These are phyloP conservation scores for Russula lepida DNA, from an alignment of 768 basidiomycete species.

Conservation along the genomic window DNA sequence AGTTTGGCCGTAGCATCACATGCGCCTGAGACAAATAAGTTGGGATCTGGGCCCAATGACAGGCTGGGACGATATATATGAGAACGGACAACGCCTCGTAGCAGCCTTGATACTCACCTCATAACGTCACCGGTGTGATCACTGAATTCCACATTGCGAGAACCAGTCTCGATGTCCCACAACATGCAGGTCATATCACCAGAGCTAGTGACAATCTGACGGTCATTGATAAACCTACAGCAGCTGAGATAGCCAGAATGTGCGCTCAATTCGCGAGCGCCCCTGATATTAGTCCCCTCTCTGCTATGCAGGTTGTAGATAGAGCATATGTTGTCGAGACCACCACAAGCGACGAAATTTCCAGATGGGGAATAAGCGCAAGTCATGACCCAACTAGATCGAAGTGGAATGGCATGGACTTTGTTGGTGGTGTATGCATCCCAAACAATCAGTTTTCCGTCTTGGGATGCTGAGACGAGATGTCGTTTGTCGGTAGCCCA, in stretches of 20 bases:
- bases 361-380: conserved; percentile 97
- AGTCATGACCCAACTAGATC: conserved; percentile 99
- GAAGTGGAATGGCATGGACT: conserved; percentile 96
- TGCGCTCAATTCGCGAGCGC: conserved; percentile 90
- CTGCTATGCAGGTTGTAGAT: conserved; percentile 92
- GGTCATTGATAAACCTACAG: conserved; percentile 97
- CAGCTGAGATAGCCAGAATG: conserved; percentile 98
- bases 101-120: conserved; percentile 53
- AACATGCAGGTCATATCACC: conserved; percentile 99
- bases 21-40: conserved; percentile 96
- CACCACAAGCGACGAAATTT: conserved; percentile 96
- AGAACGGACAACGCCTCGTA: conserved; percentile 2
- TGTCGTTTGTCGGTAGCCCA: conserved; percentile 97
- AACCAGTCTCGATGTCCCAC: conserved; percentile 98
- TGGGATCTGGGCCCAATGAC: conserved; percentile 90
- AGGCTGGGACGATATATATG: conserved; percentile 43
- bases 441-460: conserved; percentile 99
- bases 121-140: conserved; percentile 99
- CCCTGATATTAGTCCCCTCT: conserved; percentile 68
- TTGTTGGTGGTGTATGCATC: conserved; percentile 99
- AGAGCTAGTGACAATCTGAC: conserved; percentile 95
- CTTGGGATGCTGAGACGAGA: conserved; percentile 98
- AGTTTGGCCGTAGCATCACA: conserved; percentile 98
- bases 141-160: conserved; percentile 96
- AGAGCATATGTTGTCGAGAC: conserved; percentile 98